Conservation (phyloP, 2,329 filamentous ascomycete genomes). For the Mycogone perniciosa region DNA sequence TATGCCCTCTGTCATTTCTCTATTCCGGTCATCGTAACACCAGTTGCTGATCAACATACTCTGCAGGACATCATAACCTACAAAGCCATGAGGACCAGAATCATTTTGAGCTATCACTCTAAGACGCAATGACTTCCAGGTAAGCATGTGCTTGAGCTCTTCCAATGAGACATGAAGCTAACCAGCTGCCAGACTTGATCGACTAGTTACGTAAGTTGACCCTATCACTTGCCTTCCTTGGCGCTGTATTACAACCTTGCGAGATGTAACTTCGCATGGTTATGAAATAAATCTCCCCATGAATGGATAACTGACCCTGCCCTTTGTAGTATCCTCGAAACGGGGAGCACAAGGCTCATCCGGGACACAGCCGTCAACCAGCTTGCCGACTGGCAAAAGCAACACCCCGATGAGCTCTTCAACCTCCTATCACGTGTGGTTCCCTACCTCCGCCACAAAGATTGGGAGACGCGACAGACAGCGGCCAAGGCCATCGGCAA, state of each 20-base stretch:
- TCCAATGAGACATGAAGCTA: conserved; percentile 1
- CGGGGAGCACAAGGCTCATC: conserved; percentile 91
- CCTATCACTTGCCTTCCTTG: not conserved
- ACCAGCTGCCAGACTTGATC: conserved; percentile 58
- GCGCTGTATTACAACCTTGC: not conserved
- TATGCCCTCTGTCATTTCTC: not conserved
- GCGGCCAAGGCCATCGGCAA: conserved; percentile 91
- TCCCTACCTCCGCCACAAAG: conserved; percentile 90
- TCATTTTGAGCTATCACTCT: conserved; percentile 15
- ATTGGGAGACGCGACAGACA: conserved; percentile 93
- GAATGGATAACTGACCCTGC: not conserved
- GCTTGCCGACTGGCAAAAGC: conserved; percentile 94
- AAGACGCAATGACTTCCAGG: conserved; percentile 52
- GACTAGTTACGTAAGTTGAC: conserved; percentile 73
- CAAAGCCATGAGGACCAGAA: conserved; percentile 24
- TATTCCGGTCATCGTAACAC: not conserved
- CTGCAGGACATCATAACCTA: not conserved
- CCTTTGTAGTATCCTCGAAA: conserved; percentile 76
- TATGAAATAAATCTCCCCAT: not conserved
- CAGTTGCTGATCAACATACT: not conserved
- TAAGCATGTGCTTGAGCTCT: conserved; percentile 22
- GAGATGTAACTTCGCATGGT: not conserved
- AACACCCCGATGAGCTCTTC: conserved; percentile 95
- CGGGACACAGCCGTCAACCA: conserved; percentile 96
- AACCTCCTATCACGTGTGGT: conserved; percentile 89